These are phyloP conservation scores for Botrytis squamosa DNA, from an alignment of 2,329 filamentous ascomycete genomes.

Conservation along the genomic window DNA sequence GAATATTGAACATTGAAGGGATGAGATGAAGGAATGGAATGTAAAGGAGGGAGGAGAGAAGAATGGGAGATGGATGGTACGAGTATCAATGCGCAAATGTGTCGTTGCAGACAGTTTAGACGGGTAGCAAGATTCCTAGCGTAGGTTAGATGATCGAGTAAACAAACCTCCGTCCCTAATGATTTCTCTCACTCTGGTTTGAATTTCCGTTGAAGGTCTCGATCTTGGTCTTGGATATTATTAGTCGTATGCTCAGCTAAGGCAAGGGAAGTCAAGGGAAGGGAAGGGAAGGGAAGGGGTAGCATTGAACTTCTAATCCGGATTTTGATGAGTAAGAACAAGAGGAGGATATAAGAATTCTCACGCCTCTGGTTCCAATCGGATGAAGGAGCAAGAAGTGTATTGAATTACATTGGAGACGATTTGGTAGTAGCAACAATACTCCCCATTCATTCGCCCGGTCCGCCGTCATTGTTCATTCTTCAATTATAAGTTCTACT, in stretches of 20 bases:
- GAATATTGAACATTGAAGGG: background rate
- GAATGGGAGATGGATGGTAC: background rate
- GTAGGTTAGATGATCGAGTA: background rate
- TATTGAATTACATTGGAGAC: background rate
- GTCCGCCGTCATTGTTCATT: too few relatives aligned
- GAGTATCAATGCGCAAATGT: background rate
- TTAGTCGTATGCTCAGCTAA: background rate
- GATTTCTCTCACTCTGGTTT: background rate
- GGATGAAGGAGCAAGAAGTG: background rate
- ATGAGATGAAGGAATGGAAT: background rate
- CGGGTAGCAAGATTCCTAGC: background rate
- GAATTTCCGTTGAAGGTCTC: background rate
- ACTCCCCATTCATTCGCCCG: background rate
- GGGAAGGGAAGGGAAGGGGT: background rate
- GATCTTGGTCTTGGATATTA: background rate
- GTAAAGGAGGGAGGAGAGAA: background rate
- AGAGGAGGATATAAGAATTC: conserved; percentile 2
- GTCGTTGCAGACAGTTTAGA: background rate
- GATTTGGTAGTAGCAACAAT: background rate
- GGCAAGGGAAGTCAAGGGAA: background rate
- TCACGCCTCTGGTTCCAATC: background rate
- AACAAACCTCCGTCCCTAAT: background rate
- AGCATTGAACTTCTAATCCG: background rate
- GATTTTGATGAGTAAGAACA: conserved; percentile 1
- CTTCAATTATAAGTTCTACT: background rate